Conservation (phyloP, 2,329 filamentous ascomycete species). For the Diaporthe batatas region DNA sequence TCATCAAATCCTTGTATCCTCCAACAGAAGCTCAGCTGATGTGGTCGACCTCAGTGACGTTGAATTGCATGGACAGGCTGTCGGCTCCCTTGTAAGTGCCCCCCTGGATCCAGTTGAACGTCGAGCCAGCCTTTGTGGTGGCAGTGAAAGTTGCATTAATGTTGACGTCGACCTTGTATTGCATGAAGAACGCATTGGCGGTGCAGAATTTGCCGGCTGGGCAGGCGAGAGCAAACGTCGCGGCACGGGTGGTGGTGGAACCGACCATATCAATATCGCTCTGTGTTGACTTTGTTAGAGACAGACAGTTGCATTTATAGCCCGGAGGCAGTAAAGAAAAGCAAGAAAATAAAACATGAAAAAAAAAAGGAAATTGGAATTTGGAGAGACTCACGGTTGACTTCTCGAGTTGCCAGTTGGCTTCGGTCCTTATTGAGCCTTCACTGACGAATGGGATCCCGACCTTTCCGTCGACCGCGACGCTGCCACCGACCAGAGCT, state of each 20-base stretch:
- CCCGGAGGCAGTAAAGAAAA: too few species aligned
- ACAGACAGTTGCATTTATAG: background rate
- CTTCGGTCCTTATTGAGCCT: slow-evolving; percentile 28
- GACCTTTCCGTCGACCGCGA: slow-evolving; percentile 35
- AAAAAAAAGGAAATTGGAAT: background rate
- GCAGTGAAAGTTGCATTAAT: slow-evolving; percentile 42
- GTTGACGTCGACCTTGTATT: slow-evolving; percentile 43
- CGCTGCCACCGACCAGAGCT: slow-evolving; percentile 36
- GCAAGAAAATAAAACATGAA: too few species aligned
- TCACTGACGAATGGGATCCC: slow-evolving; percentile 38
- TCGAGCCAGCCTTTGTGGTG: slow-evolving; percentile 36
- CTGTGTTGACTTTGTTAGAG: slow-evolving; percentile 3
- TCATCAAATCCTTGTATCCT: too few species aligned
- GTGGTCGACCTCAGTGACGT: slow-evolving; percentile 40
- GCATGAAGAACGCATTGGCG: slow-evolving; percentile 41
- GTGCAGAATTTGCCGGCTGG: slow-evolving; percentile 42
- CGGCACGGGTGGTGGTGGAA: slow-evolving; percentile 38
- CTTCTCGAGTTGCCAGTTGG: slow-evolving; percentile 39
- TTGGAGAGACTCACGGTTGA: slow-evolving; percentile 30
- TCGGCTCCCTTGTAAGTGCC: slow-evolving; percentile 41
- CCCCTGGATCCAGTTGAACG: slow-evolving; percentile 41
- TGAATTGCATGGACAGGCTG: slow-evolving; percentile 40
- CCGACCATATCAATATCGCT: slow-evolving; percentile 33
- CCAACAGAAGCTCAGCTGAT: background rate
- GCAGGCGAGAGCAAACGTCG: slow-evolving; percentile 42